Percentiles rank a stretch among this genome's conserved stretches.
Conservation (phyloP, 139 green algal genomes). For the Closterium sp. region DNA sequence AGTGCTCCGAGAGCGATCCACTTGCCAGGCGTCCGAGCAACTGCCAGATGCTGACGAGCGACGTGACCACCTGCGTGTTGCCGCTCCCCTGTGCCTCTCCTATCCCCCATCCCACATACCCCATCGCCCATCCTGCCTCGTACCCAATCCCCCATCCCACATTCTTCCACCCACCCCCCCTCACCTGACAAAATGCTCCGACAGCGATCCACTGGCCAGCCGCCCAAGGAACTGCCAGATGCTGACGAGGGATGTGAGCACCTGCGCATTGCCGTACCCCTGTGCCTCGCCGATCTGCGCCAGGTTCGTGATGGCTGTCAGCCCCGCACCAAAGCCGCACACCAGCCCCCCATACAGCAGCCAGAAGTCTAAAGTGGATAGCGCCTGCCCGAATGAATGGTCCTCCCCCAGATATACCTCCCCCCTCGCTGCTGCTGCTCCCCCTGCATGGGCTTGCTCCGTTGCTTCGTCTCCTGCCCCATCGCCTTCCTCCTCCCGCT, state of each 20-base stretch:
- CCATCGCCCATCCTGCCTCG: too few species aligned
- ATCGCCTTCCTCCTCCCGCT: neutral
- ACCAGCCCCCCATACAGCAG: slow-evolving; percentile 61
- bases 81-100: slow-evolving; percentile 51
- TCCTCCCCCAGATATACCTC: slow-evolving; percentile 13
- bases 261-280: neutral
- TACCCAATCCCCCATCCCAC: too few species aligned
- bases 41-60: slow-evolving; percentile 75
- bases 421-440: neutral
- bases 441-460: neutral
- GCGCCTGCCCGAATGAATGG: slow-evolving; percentile 29
- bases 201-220: slow-evolving; percentile 22
- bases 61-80: slow-evolving; percentile 57
- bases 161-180: too few species aligned
- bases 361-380: slow-evolving; percentile 42
- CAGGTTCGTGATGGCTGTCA: slow-evolving; percentile 80
- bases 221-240: slow-evolving; percentile 72
- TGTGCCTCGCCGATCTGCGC: slow-evolving; percentile 63
- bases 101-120: too few species aligned
- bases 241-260: slow-evolving; percentile 73
- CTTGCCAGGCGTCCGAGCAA: slow-evolving; percentile 57
- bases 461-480: neutral
- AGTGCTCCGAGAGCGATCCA: slow-evolving; percentile 20
- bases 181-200: slow-evolving; percentile 24
- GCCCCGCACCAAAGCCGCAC: slow-evolving; percentile 61